Evolutionary conservation across 2,329 filamentous ascomycete species (phyloP), one percentile per base, ranked within the genome.

Genomic region (Xylaria sp.): DNA sequence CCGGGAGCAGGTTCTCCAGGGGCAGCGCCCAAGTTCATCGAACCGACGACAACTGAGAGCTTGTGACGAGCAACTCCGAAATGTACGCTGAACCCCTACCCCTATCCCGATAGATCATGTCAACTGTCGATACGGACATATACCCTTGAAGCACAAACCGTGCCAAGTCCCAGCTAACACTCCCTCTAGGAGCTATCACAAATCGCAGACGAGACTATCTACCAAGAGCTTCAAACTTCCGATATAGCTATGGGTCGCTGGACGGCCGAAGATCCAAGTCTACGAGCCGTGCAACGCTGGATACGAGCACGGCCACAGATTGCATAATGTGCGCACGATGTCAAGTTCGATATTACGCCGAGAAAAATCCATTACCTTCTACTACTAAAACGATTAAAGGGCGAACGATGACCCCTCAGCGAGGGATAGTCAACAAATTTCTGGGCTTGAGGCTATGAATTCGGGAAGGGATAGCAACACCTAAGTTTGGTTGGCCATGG

Each of bases 221-320:
- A 90, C 76, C 76, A 80, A 55, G 82, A 89, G 66, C 82, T 90
- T 63, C 83, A 84, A 68, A 76, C 80, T 41, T 84, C 84, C 23
- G 88, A 90, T 75, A 78, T 84, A 30, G 75, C 78, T 63, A 83
- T 86, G 78, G 86, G 86, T 74, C 86, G 87, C 79, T 91, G 88
- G 88, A 88, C 84, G 73, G 83, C 80, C 70, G 88, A 90, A 75
- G 88, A 90, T 75, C 88, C 88, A 2, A 86, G 84, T 71, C 79
- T 89, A 60, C 81, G 85, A 62, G 80, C 83, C 57, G 84, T 90
- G 66, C 83, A 86, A 76, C 84, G 86, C 77, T 90, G 88, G 88
- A 78, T 90, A 60, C 83, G 84, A 64, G 81, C 81, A 62, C 80
- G 82, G 61, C 78, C 77, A 28, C 74, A 74, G 48, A 77, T 70